Percentiles rank a stretch among this genome's conserved stretches.
phyloP scores from a whole-genome alignment of 192 early-diverging fungal species.

The Gaertneriomyces sp. region DNA sequence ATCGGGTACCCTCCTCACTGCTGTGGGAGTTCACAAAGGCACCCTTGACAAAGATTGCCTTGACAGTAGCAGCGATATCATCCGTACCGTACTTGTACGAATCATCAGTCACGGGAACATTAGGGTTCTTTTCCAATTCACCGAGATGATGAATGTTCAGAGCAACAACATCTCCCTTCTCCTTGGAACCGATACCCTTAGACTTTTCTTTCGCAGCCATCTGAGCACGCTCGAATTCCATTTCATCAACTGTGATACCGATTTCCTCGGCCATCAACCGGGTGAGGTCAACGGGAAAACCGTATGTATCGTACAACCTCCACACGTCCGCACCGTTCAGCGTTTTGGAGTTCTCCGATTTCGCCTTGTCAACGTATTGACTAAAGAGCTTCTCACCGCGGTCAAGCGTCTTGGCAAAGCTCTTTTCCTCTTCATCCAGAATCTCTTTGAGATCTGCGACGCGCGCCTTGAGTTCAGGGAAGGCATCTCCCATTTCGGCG shows the following conservation, averaged over 20 bases:
- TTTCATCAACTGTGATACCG: slow-evolving; percentile 79
- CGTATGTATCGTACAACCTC: slow-evolving; percentile 98
- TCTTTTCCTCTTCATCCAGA: slow-evolving; percentile 91
- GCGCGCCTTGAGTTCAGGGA: slow-evolving; percentile 81
- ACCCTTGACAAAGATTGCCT: slow-evolving; percentile 72
- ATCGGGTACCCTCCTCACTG: slow-evolving; percentile 56
- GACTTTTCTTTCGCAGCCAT: slow-evolving; percentile 73
- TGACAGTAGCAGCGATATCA: slow-evolving; percentile 69
- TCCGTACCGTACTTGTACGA: slow-evolving; percentile 77
- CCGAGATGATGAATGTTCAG: slow-evolving; percentile 93
- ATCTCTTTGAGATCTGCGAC: slow-evolving; percentile 88
- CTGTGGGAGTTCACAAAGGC: slow-evolving; percentile 40
- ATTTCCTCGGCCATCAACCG: slow-evolving; percentile 98
- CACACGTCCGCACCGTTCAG: slow-evolving; percentile 89
- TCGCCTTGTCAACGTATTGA: slow-evolving; percentile 62
- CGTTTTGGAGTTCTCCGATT: slow-evolving; percentile 53
- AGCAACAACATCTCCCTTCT: slow-evolving; percentile 58
- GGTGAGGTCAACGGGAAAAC: slow-evolving; percentile 97
- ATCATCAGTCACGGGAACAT: slow-evolving; percentile 82
- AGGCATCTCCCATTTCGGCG: slow-evolving; percentile 84
- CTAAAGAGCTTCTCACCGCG: slow-evolving; percentile 94
- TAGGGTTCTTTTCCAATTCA: slow-evolving; percentile 67
- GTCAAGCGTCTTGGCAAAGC: slow-evolving; percentile 94
- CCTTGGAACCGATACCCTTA: slow-evolving; percentile 50
- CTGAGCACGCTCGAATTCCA: slow-evolving; percentile 74